phyloP scores from a whole-genome alignment of 2,329 filamentous ascomycete genomes.

The Corinectria fuckeliana region DNA sequence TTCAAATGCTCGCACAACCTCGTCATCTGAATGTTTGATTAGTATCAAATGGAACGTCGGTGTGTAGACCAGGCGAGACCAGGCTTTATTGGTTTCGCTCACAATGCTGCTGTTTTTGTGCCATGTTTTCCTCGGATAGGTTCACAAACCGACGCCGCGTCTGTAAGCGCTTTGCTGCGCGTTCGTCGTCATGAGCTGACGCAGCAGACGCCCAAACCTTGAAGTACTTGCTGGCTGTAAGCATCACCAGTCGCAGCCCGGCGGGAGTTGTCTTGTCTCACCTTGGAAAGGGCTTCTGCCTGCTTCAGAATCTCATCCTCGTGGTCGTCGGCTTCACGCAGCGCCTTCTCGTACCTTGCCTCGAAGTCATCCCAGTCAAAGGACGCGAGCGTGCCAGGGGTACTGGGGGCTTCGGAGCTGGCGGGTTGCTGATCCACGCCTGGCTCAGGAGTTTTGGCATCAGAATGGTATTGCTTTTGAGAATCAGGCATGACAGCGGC shows the following conservation, averaged over 20 bases:
- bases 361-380: constrained; percentile 85
- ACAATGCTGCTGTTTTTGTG: constrained; percentile 83
- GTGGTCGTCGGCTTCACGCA: constrained; percentile 66
- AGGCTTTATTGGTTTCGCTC: constrained; percentile 44
- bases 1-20: constrained; percentile 69
- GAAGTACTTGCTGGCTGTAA: constrained; percentile 67
- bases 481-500: constrained; percentile 32
- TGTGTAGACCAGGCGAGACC: too few relatives aligned
- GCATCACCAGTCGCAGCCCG: constrained; percentile 41
- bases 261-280: constrained; percentile 46
- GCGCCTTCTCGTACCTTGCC: constrained; percentile 68
- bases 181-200: constrained; percentile 73
- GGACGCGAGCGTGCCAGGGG: constrained; percentile 57
- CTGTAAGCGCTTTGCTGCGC: constrained; percentile 79
- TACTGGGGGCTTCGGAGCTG: constrained; percentile 51
- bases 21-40: constrained; percentile 44
- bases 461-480: constrained; percentile 27
- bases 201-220: constrained; percentile 78
- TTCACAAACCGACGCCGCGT: constrained; percentile 81
- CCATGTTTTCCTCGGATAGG: constrained; percentile 73
- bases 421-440: constrained; percentile 42
- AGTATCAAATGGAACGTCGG: constrained; percentile 11
- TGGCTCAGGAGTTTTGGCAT: constrained; percentile 48
- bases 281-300: constrained; percentile 71
- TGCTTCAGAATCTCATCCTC: constrained; percentile 73